Evolutionary conservation across 192 early-diverging fungal species (phyloP).

Genomic region (Dissophora ornata): DNA sequence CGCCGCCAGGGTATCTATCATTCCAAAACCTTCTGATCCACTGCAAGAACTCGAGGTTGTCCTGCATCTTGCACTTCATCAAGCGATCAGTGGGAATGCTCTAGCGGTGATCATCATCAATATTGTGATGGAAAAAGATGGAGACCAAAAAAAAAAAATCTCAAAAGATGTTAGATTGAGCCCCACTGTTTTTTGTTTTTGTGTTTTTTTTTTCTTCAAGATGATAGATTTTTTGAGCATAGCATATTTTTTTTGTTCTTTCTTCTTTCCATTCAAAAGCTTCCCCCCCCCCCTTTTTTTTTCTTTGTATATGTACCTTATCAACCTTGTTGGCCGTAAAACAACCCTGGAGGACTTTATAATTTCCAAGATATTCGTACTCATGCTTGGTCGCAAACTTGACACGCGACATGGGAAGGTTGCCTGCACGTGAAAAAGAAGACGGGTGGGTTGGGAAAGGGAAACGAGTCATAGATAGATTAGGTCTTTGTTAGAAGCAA

Average conservation of each 20-base stretch:
- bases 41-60: slow-evolving; percentile 98
- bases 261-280: too few relatives aligned
- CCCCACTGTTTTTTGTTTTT: too few relatives aligned
- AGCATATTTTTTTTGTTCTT: too few relatives aligned
- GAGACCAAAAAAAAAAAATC: neutral
- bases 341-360: slow-evolving; percentile 89
- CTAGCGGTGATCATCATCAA: too few relatives aligned
- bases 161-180: too few relatives aligned
- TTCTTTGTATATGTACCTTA: slow-evolving; percentile 66
- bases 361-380: slow-evolving; percentile 96
- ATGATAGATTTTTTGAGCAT: neutral
- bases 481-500: too few relatives aligned
- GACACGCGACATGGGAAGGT: slow-evolving; percentile 89
- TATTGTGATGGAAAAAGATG: neutral
- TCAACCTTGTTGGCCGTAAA: slow-evolving; percentile 94
- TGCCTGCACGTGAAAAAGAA: slow-evolving; percentile 56
- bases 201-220: too few relatives aligned
- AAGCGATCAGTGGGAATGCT: slow-evolving; percentile 89
- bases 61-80: slow-evolving; percentile 97
- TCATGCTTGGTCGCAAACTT: slow-evolving; percentile 96
- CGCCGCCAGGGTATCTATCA: slow-evolving; percentile 81
- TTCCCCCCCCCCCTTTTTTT: neutral
- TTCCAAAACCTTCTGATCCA: slow-evolving; percentile 97
- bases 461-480: too few relatives aligned
- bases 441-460: neutral